Evolutionary conservation across 306 rosid species (phyloP).

Genomic region (Cucurbita pepo): DNA sequence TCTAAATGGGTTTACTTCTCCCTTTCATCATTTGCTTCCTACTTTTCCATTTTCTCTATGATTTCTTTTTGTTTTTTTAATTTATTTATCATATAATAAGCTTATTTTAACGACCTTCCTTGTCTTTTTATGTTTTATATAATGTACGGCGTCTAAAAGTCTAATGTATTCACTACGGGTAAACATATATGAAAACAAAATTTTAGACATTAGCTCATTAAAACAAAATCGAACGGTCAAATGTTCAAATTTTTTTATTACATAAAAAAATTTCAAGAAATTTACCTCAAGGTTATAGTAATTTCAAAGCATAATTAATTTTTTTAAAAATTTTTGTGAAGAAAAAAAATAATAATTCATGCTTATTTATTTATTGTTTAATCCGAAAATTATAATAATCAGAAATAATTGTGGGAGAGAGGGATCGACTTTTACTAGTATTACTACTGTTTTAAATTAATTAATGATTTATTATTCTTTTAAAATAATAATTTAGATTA

Average conservation of each 20-base stretch:
- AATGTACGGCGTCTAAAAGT: neutral
- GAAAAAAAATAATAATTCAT: no score
- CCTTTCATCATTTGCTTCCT: neutral
- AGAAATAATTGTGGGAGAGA: neutral
- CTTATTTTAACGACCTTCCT: neutral
- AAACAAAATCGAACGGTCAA: no score
- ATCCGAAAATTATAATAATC: neutral
- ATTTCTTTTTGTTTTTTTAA: neutral
- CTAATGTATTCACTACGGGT: neutral
- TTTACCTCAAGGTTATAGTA: no score
- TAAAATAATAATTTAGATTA: neutral
- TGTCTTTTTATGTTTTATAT: neutral
- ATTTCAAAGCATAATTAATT: neutral
- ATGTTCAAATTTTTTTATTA: no score
- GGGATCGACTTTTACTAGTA: neutral
- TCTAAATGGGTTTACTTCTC: neutral
- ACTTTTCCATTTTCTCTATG: neutral
- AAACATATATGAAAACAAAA: neutral
- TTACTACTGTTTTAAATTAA: neutral
- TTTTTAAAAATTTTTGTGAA: no score
- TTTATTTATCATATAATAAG: neutral
- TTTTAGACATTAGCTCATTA: neutral
- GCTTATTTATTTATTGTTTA: neutral
- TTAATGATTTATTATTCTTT: neutral
- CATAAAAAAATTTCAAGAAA: no score